phyloP scores from a whole-genome alignment of 805 yeast genomes.

The Lipomyces orientalis region DNA sequence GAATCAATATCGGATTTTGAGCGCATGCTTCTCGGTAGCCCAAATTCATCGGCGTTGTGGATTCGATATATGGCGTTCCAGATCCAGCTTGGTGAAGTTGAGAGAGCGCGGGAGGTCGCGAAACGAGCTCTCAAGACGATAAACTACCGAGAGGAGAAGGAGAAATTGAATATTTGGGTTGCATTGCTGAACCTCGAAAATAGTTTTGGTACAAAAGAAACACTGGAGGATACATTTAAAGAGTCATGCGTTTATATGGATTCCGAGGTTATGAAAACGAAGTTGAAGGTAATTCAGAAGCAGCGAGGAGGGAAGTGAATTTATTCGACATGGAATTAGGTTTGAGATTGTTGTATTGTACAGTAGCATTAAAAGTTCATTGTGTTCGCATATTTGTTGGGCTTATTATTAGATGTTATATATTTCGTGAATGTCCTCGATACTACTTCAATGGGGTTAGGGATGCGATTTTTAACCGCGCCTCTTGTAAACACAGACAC shows the following conservation, averaged over 20 bases:
- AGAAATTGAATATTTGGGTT: slow-evolving; percentile 93
- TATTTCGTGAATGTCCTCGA: too few species aligned
- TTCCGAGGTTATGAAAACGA: slow-evolving; percentile 50
- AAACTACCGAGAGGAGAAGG: slow-evolving; percentile 87
- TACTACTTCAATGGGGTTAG: not conserved
- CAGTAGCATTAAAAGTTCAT: not conserved
- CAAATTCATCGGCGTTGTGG: slow-evolving; percentile 93
- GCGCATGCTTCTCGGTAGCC: slow-evolving; percentile 86
- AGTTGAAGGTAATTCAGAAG: slow-evolving; percentile 29
- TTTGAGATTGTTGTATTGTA: not conserved
- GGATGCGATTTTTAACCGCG: not conserved
- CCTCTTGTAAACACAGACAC: not conserved
- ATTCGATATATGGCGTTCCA: slow-evolving; percentile 99
- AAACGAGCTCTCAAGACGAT: slow-evolving; percentile 91
- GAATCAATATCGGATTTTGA: slow-evolving; percentile 92
- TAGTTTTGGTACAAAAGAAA: slow-evolving; percentile 85
- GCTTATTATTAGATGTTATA: not conserved
- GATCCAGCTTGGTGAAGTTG: slow-evolving; percentile 89
- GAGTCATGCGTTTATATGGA: slow-evolving; percentile 93
- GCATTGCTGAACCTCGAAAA: slow-evolving; percentile 93
- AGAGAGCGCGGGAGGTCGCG: slow-evolving; percentile 91
- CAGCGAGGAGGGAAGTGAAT: slow-evolving; percentile 17
- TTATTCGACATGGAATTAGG: not conserved
- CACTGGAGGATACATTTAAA: slow-evolving; percentile 79
- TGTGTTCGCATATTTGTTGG: not conserved